A percentile compares a stretch with the other conserved stretches of the same genome.
Evolutionary conservation across 176 grass and related monocot species (phyloP).

Genomic region (Raddia guianensis): DNA sequence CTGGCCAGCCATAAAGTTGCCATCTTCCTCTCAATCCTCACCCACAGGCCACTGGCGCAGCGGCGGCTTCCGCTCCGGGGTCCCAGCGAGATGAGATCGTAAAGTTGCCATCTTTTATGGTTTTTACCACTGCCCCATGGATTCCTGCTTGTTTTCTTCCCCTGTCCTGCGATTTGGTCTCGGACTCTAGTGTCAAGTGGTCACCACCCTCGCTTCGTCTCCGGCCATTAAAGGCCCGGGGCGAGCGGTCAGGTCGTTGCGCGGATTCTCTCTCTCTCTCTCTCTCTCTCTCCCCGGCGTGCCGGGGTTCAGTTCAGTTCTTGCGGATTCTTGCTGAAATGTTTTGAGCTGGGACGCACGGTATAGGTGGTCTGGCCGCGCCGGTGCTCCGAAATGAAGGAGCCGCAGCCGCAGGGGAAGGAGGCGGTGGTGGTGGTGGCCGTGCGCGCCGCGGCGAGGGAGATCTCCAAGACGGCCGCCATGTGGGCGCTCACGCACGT

Average conservation of each 20-base stretch:
- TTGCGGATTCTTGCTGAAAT: neutral
- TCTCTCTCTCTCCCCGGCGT: neutral
- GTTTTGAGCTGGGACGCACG: neutral
- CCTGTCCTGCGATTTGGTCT: slow-evolving; percentile 12
- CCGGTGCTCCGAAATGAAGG: neutral
- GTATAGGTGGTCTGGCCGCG: slow-evolving; percentile 4
- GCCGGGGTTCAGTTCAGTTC: neutral
- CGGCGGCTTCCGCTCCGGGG: no score
- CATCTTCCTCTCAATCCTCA: neutral
- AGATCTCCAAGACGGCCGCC: slow-evolving; percentile 74
- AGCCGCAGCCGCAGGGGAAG: slow-evolving; percentile 40
- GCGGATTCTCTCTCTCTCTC: neutral
- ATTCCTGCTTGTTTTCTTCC: slow-evolving; percentile 1
- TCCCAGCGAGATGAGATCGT: neutral
- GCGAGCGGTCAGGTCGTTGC: neutral
- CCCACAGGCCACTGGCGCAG: neutral
- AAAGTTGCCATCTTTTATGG: neutral
- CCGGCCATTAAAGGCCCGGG: neutral
- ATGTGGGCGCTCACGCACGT: slow-evolving; percentile 90
- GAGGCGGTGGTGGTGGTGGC: slow-evolving; percentile 66
- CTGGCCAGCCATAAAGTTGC: slow-evolving; percentile 2
- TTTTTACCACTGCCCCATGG: neutral
- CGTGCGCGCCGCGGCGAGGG: slow-evolving; percentile 64
- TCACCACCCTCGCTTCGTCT: slow-evolving; percentile 5
- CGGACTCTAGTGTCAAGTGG: neutral